A percentile compares a stretch with the other conserved stretches of the same genome.
phyloP scores from a whole-genome alignment of 2,329 filamentous ascomycete genomes.

The Alternaria incomplexa region DNA sequence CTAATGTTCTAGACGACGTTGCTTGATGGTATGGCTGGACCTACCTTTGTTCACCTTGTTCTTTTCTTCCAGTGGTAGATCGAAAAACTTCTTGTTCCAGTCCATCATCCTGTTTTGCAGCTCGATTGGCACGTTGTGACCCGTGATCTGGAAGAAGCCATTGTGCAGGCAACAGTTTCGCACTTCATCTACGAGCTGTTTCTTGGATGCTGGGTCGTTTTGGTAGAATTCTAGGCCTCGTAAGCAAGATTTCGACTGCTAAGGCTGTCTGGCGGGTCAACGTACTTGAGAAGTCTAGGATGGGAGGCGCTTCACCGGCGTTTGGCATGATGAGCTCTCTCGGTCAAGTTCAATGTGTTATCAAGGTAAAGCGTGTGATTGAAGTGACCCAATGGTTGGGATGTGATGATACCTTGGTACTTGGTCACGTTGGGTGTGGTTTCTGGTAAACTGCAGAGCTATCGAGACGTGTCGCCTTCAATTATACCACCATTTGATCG shows the following conservation, averaged over 20 bases:
- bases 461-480: not conserved
- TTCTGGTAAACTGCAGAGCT: too few relatives aligned
- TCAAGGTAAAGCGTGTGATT: not conserved
- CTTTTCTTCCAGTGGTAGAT: conserved; percentile 52
- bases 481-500: not conserved
- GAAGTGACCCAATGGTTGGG: not conserved
- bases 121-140: conserved; percentile 48
- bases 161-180: conserved; percentile 41
- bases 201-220: conserved; percentile 26
- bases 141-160: conserved; percentile 57
- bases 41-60: conserved; percentile 47
- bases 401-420: not conserved
- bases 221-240: conserved; percentile 32
- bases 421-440: not conserved
- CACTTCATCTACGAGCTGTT: conserved; percentile 36
- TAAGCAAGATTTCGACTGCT: not conserved
- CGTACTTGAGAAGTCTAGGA: conserved; percentile 37
- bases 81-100: conserved; percentile 51
- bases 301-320: conserved; percentile 31
- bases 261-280: not conserved
- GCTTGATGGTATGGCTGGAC: accelerated
- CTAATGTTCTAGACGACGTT: accelerated
- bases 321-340: conserved; percentile 21
- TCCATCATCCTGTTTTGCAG: conserved; percentile 49
- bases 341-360: not conserved